Percentiles rank a stretch among this genome's conserved stretches.
Conservation (phyloP, 208 protist genomes). For the Porcisia hertigi region DNA sequence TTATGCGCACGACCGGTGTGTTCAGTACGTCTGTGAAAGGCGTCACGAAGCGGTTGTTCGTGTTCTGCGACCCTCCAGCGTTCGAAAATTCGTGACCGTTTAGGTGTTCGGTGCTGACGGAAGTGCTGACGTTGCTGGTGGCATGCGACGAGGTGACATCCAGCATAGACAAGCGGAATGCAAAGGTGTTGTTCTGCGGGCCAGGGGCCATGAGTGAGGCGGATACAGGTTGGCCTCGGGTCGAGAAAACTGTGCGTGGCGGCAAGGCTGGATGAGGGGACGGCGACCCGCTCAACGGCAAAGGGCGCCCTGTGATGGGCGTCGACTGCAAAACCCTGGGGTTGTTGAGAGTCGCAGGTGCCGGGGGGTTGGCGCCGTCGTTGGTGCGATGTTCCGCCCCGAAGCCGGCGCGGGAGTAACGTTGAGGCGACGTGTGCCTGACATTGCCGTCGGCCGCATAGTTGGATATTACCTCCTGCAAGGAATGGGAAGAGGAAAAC, state of each 20-base stretch:
- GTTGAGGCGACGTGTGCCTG: background rate
- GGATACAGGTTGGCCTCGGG: constrained; percentile 3
- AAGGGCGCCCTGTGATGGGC: constrained; percentile 8
- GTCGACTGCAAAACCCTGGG: constrained; percentile 3
- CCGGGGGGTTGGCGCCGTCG: background rate
- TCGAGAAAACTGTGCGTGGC: constrained; percentile 4
- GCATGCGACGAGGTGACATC: constrained; percentile 15
- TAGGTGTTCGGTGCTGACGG: constrained; percentile 24
- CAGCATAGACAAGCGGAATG: constrained; percentile 10
- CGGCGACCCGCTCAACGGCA: constrained; percentile 5
- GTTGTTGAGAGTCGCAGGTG: background rate
- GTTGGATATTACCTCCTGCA: background rate
- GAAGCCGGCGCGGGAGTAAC: background rate
- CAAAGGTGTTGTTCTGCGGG: constrained; percentile 6
- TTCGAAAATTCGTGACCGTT: constrained; percentile 12
- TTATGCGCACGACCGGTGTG: constrained; percentile 22
- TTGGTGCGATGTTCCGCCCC: background rate
- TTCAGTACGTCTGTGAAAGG: constrained; percentile 26
- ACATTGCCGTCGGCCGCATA: background rate
- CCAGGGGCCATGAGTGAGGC: background rate
- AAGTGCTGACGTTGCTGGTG: constrained; percentile 23
- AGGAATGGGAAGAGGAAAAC: background rate
- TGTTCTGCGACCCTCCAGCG: constrained; percentile 3
- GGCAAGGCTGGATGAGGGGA: constrained; percentile 13
- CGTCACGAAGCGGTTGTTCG: constrained; percentile 21